Percentiles rank a stretch among this genome's conserved stretches.
Evolutionary conservation across 768 basidiomycete species (phyloP).

Genomic region (Trichaptum fuscoviolaceum): DNA sequence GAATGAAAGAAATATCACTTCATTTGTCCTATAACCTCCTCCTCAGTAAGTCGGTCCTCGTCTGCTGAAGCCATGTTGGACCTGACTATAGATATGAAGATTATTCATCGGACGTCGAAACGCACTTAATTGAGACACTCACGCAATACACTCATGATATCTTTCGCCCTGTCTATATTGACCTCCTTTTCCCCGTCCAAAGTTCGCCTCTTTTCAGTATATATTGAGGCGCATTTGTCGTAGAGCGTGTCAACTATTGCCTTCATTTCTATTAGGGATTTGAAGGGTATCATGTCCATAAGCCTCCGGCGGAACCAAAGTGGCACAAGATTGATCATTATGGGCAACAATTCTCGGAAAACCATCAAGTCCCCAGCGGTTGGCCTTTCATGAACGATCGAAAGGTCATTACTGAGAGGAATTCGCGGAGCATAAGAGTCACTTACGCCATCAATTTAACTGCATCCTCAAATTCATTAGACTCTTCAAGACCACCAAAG

Average conservation of each 20-base stretch:
- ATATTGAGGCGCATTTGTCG: not conserved
- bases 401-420: not conserved
- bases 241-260: not conserved
- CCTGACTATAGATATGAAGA: slow-evolving; percentile 12
- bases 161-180: not conserved
- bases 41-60: slow-evolving; percentile 15
- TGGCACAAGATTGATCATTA: not conserved
- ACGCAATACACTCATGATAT: slow-evolving; percentile 4
- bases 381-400: not conserved
- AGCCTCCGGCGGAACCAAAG: not conserved
- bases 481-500: slow-evolving; percentile 10
- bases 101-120: not conserved
- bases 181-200: not conserved
- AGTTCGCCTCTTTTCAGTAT: not conserved
- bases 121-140: not conserved
- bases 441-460: not conserved
- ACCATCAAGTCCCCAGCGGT: not conserved
- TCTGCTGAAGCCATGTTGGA: slow-evolving; percentile 16
- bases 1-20: not conserved
- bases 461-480: not conserved
- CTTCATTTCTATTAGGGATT: not conserved
- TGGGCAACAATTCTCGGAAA: not conserved
- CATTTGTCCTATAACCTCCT: slow-evolving; percentile 19
- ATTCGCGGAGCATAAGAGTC: slow-evolving; percentile 17
- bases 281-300: not conserved